Percentiles rank a stretch among this genome's conserved stretches.
phyloP scores from a whole-genome alignment of 176 grass and related monocot genomes.

The Zizania latifolia region DNA sequence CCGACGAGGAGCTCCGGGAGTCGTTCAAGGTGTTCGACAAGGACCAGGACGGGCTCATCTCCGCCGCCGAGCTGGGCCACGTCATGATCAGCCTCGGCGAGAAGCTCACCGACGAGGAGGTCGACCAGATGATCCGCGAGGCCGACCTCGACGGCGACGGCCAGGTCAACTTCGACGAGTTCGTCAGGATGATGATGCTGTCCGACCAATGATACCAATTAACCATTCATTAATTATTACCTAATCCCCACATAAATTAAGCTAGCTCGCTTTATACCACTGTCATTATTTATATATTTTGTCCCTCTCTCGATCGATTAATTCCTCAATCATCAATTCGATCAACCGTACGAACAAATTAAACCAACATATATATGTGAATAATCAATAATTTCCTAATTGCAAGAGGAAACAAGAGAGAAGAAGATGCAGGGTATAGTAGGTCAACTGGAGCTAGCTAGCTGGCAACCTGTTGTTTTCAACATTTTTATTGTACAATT shows the following conservation, averaged over 20 bases:
- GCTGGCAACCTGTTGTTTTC: background rate
- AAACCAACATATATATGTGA: no score
- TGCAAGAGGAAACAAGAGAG: no score
- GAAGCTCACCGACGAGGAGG: constrained; percentile 67
- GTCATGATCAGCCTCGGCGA: constrained; percentile 78
- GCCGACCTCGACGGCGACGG: constrained; percentile 77
- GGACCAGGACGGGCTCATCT: constrained; percentile 82
- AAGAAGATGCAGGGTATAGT: background rate
- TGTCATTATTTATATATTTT: no score
- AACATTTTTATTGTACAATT: background rate
- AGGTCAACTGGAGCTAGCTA: background rate
- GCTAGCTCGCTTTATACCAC: no score
- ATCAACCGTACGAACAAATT: no score
- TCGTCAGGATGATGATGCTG: constrained; percentile 84
- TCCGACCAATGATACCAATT: constrained; percentile 34
- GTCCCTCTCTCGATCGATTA: no score
- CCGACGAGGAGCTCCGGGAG: constrained; percentile 79
- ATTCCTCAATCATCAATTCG: no score
- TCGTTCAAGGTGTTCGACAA: constrained; percentile 93
- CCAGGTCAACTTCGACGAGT: constrained; percentile 75
- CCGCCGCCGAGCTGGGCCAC: constrained; percentile 37
- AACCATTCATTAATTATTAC: no score
- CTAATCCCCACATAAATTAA: no score
- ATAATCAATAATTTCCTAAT: no score
- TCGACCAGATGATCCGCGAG: constrained; percentile 68